phyloP scores from a whole-genome alignment of 2,329 filamentous ascomycete genomes.

The Ophiostoma triangulosporum region DNA sequence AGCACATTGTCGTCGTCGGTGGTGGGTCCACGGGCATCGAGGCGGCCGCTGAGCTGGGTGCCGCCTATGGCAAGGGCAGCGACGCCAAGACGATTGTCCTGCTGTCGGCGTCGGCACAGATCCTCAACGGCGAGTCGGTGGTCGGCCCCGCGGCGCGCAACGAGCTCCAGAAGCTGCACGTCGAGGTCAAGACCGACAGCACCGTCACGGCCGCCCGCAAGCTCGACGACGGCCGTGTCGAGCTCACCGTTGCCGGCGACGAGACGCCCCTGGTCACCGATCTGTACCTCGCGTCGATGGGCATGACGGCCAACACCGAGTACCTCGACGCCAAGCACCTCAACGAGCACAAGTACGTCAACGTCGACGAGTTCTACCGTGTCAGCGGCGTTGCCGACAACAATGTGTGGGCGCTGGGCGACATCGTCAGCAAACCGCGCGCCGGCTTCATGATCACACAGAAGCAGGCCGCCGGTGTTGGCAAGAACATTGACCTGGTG shows the following conservation, averaged over 20 bases:
- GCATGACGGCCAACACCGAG: slow-evolving; percentile 40
- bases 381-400: slow-evolving; percentile 28
- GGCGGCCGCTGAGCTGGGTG: slow-evolving; percentile 39
- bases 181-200: slow-evolving; percentile 31
- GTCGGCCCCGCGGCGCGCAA: slow-evolving; percentile 27
- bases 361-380: slow-evolving; percentile 38
- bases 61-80: slow-evolving; percentile 25
- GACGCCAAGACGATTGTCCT: slow-evolving; percentile 31
- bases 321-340: slow-evolving; percentile 34
- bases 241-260: slow-evolving; percentile 30
- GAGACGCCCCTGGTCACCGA: slow-evolving; percentile 38
- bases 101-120: slow-evolving; percentile 28
- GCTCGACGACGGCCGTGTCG: slow-evolving; percentile 30
- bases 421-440: slow-evolving; percentile 36
- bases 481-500: slow-evolving; percentile 37
- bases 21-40: slow-evolving; percentile 44
- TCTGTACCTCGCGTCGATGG: slow-evolving; percentile 37
- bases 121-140: slow-evolving; percentile 32
- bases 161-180: slow-evolving; percentile 40
- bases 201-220: slow-evolving; percentile 25
- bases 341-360: slow-evolving; percentile 29
- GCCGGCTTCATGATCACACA: slow-evolving; percentile 30
- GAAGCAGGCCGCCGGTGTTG: slow-evolving; percentile 40
- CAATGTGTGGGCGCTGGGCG: slow-evolving; percentile 39
- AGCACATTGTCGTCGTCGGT: slow-evolving; percentile 42